Percentiles rank a stretch among this genome's conserved stretches.
Conservation (phyloP, 2,329 filamentous ascomycete species). For the Thelonectria discophora region DNA sequence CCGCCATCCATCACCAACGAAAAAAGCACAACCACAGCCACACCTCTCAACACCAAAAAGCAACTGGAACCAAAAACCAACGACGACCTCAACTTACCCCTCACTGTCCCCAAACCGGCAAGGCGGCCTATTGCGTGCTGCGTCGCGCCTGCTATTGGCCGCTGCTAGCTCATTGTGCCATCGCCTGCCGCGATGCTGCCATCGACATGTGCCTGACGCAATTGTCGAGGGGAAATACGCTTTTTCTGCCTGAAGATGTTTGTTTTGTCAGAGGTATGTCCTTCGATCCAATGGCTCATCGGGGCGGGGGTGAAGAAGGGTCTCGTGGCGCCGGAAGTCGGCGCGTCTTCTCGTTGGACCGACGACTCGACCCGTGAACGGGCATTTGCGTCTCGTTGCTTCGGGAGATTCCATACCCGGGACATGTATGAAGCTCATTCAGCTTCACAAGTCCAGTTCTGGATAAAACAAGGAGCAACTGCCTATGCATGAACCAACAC, state of each 20-base stretch:
- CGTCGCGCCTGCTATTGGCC: slow-evolving; percentile 30
- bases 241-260: neutral
- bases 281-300: too few species aligned
- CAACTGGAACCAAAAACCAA: too few species aligned
- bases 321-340: slow-evolving; percentile 25
- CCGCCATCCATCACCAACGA: slow-evolving; percentile 3
- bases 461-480: neutral
- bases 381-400: too few species aligned
- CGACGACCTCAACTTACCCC: slow-evolving; percentile 25
- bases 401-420: neutral
- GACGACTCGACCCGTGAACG: neutral
- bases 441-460: neutral
- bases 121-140: slow-evolving; percentile 42
- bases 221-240: slow-evolving; percentile 24
- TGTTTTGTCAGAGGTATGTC: too few species aligned
- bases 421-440: neutral
- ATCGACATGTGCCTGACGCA: slow-evolving; percentile 41
- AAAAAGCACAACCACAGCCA: neutral
- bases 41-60: neutral
- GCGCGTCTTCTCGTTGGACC: slow-evolving; percentile 19
- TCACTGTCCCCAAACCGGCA: slow-evolving; percentile 40
- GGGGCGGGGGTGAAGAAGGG: slow-evolving; percentile 12
- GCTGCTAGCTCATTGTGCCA: slow-evolving; percentile 35
- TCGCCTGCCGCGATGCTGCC: slow-evolving; percentile 38
- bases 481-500: neutral